Base-by-base conservation (phyloP, 352 stramenopile genomes). In the Pythium utonaiense region DNA sequence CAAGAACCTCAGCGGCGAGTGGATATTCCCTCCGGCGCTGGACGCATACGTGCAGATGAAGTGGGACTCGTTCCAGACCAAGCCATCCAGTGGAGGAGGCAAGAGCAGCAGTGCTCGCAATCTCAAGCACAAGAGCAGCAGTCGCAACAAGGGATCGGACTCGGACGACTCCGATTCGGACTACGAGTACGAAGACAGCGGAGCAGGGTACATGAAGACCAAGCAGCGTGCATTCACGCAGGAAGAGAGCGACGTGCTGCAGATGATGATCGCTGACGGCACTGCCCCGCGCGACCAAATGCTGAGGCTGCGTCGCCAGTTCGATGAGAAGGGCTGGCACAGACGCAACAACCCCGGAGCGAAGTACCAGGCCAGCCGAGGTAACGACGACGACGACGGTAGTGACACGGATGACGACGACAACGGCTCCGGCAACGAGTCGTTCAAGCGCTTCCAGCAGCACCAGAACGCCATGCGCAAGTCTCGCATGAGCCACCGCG, bases 201-300 rank as follows among this genome's bases (percentile, higher is more conserved):
- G 68, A 24, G 76, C 77, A 24, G 75, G 78, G 25, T 86, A 73
- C 41, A 81, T 88, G 73, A 82, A 74, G 41, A n/a, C 63, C 8
- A 88, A 89, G 60, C 65, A 76, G 33, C 53, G 57, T 17, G 47
- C 67, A 10, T 89, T 89, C 49, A 84, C 82, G 16, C 71, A 83
- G 54, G 82, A 89, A 57, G 80, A 88, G 60, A 83, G 77, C 44
- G 85, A 84, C 48, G 86, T 84, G 64, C 62, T 91, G 41, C 76
- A 89, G 51, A 73, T 89, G 66, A 91, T 91, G 82, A 89, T 91
- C 54, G 80, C 80, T 27, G 78, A 89, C 24, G 82, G 82, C 56
- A 91, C 82, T 3, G 82, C 82, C 0, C 76, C 76, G 10, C 67
- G 68, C 3, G 82, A 91, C 41, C 82, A 91, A 60, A 82, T 88